Percentiles rank a stretch among this genome's conserved stretches.
phyloP scores from a whole-genome alignment of 2,329 filamentous ascomycete species.

The Pestalotiopsis sp. region DNA sequence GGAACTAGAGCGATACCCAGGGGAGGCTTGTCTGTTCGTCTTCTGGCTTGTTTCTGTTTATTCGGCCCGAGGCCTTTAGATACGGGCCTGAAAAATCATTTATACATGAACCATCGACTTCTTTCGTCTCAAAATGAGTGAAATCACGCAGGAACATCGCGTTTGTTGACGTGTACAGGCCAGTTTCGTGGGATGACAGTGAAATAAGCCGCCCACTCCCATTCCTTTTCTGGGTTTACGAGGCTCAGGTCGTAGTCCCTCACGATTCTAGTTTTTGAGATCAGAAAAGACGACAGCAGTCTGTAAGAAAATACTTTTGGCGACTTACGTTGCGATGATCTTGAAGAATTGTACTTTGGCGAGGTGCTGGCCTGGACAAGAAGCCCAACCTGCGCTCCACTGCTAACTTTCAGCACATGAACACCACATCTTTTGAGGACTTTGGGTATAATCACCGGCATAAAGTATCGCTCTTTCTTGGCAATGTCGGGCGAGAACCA shows the following conservation, averaged over 20 bases:
- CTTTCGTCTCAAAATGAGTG: too few relatives aligned
- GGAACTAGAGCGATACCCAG: background rate
- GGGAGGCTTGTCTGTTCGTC: background rate
- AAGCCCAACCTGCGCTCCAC: conserved; percentile 9
- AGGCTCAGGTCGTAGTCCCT: conserved; percentile 18
- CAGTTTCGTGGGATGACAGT: conserved; percentile 16
- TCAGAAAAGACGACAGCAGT: background rate
- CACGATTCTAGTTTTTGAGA: conserved; percentile 12
- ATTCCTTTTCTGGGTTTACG: conserved; percentile 18
- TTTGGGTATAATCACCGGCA: conserved; percentile 18
- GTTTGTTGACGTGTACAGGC: conserved; percentile 16
- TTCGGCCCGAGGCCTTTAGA: too few relatives aligned
- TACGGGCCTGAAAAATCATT: too few relatives aligned
- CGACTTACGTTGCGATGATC: conserved; percentile 15
- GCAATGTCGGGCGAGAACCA: conserved; percentile 21
- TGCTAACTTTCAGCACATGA: background rate
- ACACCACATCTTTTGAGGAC: background rate
- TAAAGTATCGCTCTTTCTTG: conserved; percentile 19
- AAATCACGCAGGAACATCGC: background rate
- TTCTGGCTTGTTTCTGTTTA: background rate
- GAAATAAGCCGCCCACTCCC: conserved; percentile 20
- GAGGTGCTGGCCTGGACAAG: conserved; percentile 20
- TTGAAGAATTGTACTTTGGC: conserved; percentile 20
- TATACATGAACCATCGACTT: too few relatives aligned
- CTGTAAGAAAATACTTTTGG: background rate